A percentile compares a stretch with the other conserved stretches of the same genome.
phyloP scores from a whole-genome alignment of 768 basidiomycete species.

The Agaricus blazei region DNA sequence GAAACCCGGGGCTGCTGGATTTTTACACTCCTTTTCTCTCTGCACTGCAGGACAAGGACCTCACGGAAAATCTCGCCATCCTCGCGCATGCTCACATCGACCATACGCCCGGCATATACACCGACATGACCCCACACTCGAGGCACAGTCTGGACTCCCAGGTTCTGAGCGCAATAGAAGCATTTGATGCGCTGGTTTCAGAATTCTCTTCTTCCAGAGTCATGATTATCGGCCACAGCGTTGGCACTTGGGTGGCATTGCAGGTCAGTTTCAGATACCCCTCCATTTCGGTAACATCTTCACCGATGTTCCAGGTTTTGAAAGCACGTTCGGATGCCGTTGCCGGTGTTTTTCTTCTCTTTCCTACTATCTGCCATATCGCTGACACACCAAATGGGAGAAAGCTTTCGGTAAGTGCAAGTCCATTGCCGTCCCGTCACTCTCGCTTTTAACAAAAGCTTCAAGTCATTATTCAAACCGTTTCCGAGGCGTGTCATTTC shows the following conservation, averaged over 20 bases:
- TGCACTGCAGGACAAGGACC: slow-evolving; percentile 36
- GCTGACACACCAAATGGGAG: slow-evolving; percentile 60
- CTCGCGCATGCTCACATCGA: slow-evolving; percentile 61
- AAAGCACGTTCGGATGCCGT: slow-evolving; percentile 37
- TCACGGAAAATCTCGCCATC: slow-evolving; percentile 39
- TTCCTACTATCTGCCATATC: slow-evolving; percentile 67
- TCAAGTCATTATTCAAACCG: slow-evolving; percentile 41
- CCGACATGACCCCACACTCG: slow-evolving; percentile 14
- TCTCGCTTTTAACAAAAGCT: not conserved
- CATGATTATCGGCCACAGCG: slow-evolving; percentile 59
- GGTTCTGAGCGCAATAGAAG: slow-evolving; percentile 49
- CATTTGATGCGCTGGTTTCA: slow-evolving; percentile 38
- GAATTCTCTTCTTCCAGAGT: slow-evolving; percentile 32
- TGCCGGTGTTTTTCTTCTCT: slow-evolving; percentile 52
- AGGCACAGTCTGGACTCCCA: slow-evolving; percentile 40
- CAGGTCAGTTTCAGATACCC: slow-evolving; percentile 35
- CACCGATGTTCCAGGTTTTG: slow-evolving; percentile 34
- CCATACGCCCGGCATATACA: slow-evolving; percentile 43
- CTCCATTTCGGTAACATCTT: not conserved
- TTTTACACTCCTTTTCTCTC: slow-evolving; percentile 68
- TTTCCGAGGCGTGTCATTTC: slow-evolving; percentile 36
- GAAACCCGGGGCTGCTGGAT: slow-evolving; percentile 54
- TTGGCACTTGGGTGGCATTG: slow-evolving; percentile 65
- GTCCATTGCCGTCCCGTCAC: not conserved
- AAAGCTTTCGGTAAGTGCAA: slow-evolving; percentile 45